A percentile compares a stretch with the other conserved stretches of the same genome.
Conservation (phyloP, 208 protist genomes). For the Strigomonas culicis region DNA sequence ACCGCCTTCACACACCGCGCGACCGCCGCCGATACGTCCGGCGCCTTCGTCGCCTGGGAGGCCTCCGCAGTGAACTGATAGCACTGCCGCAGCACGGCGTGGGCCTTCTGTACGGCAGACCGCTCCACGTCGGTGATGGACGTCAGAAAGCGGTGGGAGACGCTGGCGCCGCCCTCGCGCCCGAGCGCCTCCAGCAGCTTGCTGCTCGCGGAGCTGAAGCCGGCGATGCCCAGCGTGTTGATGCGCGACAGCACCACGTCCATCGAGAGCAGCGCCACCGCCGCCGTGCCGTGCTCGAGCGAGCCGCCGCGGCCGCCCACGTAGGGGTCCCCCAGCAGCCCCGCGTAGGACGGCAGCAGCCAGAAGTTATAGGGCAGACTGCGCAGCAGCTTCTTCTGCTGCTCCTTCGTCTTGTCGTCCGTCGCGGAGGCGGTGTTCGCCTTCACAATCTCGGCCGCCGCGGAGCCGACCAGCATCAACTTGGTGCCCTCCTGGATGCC, state of each 20-base stretch:
- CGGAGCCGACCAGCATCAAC: slow-evolving; percentile 59
- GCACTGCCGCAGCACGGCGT: slow-evolving; percentile 30
- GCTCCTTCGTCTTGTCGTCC: slow-evolving; percentile 22
- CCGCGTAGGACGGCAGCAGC: slow-evolving; percentile 41
- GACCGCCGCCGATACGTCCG: slow-evolving; percentile 28
- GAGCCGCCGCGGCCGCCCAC: slow-evolving; percentile 36
- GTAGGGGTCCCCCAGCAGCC: slow-evolving; percentile 63
- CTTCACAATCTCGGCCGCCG: slow-evolving; percentile 32
- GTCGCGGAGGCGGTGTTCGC: slow-evolving; percentile 26
- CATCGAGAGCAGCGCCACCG: slow-evolving; percentile 35
- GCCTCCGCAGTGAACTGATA: slow-evolving; percentile 32
- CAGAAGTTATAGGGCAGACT: slow-evolving; percentile 45
- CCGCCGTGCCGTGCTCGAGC: slow-evolving; percentile 37
- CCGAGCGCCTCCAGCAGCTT: slow-evolving; percentile 27
- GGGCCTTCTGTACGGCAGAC: slow-evolving; percentile 39
- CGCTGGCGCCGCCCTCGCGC: slow-evolving; percentile 14
- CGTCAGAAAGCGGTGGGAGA: slow-evolving; percentile 35
- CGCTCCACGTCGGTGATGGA: slow-evolving; percentile 22
- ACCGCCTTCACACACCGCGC: slow-evolving; percentile 23
- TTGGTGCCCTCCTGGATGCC: slow-evolving; percentile 44
- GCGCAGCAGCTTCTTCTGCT: slow-evolving; percentile 21
- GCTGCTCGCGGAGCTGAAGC: slow-evolving; percentile 5
- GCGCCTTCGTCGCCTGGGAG: slow-evolving; percentile 23
- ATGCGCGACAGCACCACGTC: slow-evolving; percentile 49
- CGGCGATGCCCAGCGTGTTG: slow-evolving; percentile 28